These are phyloP conservation scores for Pyrenochaeta sp. DNA, from an alignment of 2,329 filamentous ascomycete genomes.

Conservation along the genomic window DNA sequence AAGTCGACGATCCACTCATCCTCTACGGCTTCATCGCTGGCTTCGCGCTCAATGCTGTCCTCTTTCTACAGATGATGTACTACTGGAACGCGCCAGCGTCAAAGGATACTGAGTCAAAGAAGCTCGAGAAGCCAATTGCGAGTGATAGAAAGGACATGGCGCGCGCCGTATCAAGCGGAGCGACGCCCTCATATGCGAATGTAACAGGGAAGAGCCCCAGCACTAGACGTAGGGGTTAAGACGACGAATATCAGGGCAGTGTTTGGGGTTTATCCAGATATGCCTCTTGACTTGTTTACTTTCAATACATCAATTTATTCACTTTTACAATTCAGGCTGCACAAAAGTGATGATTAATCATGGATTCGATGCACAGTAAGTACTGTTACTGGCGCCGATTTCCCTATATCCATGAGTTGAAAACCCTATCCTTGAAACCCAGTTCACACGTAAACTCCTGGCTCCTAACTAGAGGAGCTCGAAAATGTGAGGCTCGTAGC, in stretches of 20 bases:
- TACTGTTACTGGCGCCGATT: neutral
- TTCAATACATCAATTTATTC: neutral
- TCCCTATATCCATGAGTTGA: neutral
- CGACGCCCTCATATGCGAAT: constrained; percentile 47
- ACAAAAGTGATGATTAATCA: neutral
- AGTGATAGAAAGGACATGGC: constrained; percentile 42
- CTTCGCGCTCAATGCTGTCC: constrained; percentile 85
- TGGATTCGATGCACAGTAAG: neutral
- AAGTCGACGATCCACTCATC: constrained; percentile 96
- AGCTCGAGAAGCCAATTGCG: constrained; percentile 49
- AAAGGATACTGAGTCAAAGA: constrained; percentile 45
- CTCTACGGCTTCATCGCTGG: constrained; percentile 93
- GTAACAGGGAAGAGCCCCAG: constrained; percentile 59
- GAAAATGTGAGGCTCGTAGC: neutral
- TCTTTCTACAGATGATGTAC: constrained; percentile 90
- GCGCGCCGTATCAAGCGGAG: constrained; percentile 47
- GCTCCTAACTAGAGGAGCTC: neutral
- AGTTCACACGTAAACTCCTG: neutral
- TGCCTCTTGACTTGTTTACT: neutral
- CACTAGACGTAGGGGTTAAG: constrained; percentile 63
- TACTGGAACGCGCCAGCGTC: constrained; percentile 79
- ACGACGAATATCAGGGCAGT: neutral
- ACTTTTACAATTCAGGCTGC: neutral
- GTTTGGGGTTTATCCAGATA: too few species aligned
- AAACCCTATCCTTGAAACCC: neutral